phyloP scores from a whole-genome alignment of 345 rosid species.

The Linum usitatissimum region DNA sequence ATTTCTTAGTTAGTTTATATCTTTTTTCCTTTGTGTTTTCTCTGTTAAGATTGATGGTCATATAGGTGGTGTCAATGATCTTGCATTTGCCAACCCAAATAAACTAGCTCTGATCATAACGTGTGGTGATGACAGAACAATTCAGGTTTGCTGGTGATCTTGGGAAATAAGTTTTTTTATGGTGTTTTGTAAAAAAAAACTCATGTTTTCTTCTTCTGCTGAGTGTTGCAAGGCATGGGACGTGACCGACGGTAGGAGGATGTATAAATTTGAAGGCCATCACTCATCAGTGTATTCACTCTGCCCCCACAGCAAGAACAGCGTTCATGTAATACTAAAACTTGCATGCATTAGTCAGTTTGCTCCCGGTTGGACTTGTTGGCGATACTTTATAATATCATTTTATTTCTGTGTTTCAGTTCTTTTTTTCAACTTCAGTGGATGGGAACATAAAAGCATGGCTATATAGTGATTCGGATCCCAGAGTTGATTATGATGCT shows the following conservation, averaged over 20 bases:
- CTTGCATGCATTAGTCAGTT: constrained; percentile 5
- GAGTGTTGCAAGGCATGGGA: constrained; percentile 50
- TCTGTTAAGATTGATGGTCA: constrained; percentile 59
- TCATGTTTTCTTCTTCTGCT: not conserved
- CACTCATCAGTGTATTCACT: constrained; percentile 60
- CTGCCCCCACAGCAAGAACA: constrained; percentile 49
- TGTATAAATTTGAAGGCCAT: constrained; percentile 65
- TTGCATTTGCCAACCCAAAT: constrained; percentile 48
- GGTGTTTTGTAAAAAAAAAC: not conserved
- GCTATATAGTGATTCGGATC: constrained; percentile 25
- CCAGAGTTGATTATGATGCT: constrained; percentile 27
- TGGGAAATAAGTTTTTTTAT: not conserved
- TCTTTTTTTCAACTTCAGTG: constrained; percentile 34
- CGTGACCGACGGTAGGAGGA: constrained; percentile 34
- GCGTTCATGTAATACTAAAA: constrained; percentile 33
- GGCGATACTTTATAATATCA: not conserved
- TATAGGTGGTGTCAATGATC: constrained; percentile 63
- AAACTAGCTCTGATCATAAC: constrained; percentile 48
- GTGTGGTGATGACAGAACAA: constrained; percentile 73
- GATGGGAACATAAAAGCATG: constrained; percentile 37
- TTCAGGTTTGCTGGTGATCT: constrained; percentile 37
- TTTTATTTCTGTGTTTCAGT: constrained; percentile 18
- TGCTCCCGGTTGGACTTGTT: not conserved
- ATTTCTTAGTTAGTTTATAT: not conserved
- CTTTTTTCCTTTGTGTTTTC: constrained; percentile 6